Conservation (phyloP, 2,329 filamentous ascomycete genomes). For the Sporothrix brunneoviolacea region DNA sequence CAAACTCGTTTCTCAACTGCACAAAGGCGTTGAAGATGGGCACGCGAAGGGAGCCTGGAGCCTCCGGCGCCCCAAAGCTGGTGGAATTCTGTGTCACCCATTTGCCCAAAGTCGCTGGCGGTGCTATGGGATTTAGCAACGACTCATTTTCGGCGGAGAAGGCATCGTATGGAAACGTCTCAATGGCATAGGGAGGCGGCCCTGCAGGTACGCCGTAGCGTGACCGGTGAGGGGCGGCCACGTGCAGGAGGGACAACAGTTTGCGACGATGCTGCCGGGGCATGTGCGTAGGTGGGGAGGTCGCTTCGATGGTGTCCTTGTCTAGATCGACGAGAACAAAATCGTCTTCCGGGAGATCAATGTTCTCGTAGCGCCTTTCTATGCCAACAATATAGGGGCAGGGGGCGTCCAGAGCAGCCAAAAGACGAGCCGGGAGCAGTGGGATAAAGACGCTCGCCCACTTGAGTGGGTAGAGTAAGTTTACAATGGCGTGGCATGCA, state of each 20-base stretch:
- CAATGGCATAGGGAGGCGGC: constrained; percentile 85
- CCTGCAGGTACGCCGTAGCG: constrained; percentile 82
- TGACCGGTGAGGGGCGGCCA: constrained; percentile 83
- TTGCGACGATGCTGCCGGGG: constrained; percentile 88
- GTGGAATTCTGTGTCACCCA: constrained; percentile 87
- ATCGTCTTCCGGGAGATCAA: constrained; percentile 86
- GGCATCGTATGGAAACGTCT: constrained; percentile 84
- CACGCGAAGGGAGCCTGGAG: constrained; percentile 43
- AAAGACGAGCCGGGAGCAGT: constrained; percentile 74
- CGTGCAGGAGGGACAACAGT: constrained; percentile 76
- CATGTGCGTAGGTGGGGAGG: constrained; percentile 66
- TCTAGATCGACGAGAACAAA: constrained; percentile 94
- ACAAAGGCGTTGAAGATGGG: constrained; percentile 90
- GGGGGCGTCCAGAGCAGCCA: constrained; percentile 87
- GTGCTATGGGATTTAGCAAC: constrained; percentile 67
- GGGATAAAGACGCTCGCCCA: constrained; percentile 96
- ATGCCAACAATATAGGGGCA: constrained; percentile 97
- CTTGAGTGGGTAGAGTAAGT: constrained; percentile 79
- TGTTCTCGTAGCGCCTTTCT: constrained; percentile 80
- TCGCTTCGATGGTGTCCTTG: constrained; percentile 81
- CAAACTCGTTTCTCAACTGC: constrained; percentile 61
- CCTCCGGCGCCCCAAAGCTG: constrained; percentile 67
- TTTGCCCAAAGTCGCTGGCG: constrained; percentile 68
- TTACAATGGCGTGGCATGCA: constrained; percentile 78
- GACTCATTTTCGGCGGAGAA: constrained; percentile 82